Conservation (phyloP, 495 filamentous ascomycete species). For the Trichoderma erinaceum region DNA sequence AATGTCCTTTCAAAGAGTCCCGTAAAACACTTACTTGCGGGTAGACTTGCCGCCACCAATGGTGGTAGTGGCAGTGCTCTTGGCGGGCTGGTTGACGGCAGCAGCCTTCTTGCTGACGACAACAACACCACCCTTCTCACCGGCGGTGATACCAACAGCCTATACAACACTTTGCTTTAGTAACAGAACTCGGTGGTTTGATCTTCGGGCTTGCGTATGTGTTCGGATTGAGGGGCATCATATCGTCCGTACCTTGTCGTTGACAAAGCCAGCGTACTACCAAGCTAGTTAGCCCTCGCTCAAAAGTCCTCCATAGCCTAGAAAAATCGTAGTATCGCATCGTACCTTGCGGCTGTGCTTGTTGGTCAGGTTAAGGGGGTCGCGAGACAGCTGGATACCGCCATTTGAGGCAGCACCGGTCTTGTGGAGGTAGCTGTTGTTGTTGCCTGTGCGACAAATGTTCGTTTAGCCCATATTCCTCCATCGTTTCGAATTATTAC, state of each 20-base stretch:
- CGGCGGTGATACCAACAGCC: constrained; percentile 72
- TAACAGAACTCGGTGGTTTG: not conserved
- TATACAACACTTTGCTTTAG: constrained; percentile 35
- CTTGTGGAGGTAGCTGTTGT: constrained; percentile 87
- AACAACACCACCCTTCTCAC: constrained; percentile 61
- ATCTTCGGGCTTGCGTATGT: not conserved
- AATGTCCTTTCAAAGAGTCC: not conserved
- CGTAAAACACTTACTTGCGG: constrained; percentile 64
- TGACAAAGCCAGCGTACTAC: constrained; percentile 83
- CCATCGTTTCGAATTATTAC: not conserved
- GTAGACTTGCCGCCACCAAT: constrained; percentile 62
- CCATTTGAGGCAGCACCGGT: constrained; percentile 55
- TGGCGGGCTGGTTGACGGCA: constrained; percentile 60
- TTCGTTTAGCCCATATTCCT: constrained; percentile 8
- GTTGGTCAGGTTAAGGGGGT: constrained; percentile 87
- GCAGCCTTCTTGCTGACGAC: constrained; percentile 80
- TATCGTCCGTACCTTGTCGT: constrained; percentile 71
- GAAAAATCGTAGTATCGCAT: not conserved
- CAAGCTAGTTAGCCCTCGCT: constrained; percentile 28
- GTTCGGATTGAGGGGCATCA: not conserved
- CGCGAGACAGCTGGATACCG: constrained; percentile 82
- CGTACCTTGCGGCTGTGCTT: constrained; percentile 83
- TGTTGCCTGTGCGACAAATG: constrained; percentile 53
- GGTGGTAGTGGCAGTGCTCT: constrained; percentile 54
- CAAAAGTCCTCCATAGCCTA: not conserved